Base-by-base conservation (phyloP, 768 basidiomycete genomes). In the Leccinum longicurvipes region DNA sequence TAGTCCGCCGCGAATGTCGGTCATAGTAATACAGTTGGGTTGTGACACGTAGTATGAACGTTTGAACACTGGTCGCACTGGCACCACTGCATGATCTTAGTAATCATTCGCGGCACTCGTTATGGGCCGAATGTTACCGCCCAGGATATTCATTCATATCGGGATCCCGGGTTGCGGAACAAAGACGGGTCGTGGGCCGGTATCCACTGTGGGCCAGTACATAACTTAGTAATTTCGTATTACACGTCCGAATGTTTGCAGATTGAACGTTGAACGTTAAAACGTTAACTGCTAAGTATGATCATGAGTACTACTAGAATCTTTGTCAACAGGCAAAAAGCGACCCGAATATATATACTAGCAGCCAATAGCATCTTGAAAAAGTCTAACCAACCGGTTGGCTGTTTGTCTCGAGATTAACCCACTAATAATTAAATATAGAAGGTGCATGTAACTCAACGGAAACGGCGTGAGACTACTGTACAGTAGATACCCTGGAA, bases 401-500 rank as follows among this genome's bases (percentile, higher is more conserved):
- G 34, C 15, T 34, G 17, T 34, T 34, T 34, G 36, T 39, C n/a
- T 39, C 36, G n/a, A 39, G 36, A 39, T 39, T 39, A 17, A 39
- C 36, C n/a, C 34, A 8, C 34, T 34, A 34, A 17, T 36, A 36
- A 9, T 5, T 11, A 39, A 11, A 39, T 39, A 39, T 39, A 39
- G 39, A 19, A 11, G 39, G n/a, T 51, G 32, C 25, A 57, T 54
- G 53, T 47, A 58, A 54, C 58, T 47, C 32, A 23, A 58, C 25
- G 44, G 49, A 52, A 47, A 42, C 36, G 34, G 50, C 51, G 60
- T 49, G 34, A 19, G n/a, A 54, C 47, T 71, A 63, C 29, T 63
- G 31, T 71, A 71, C 71, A 71, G 6, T 63, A 59, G 48, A 44
- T 50, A 57, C 19, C 29, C 51, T 45, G 45, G 24, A 53, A 50